phyloP scores from a whole-genome alignment of 2,329 filamentous ascomycete genomes.

The Raffaelea ambrosiae region DNA sequence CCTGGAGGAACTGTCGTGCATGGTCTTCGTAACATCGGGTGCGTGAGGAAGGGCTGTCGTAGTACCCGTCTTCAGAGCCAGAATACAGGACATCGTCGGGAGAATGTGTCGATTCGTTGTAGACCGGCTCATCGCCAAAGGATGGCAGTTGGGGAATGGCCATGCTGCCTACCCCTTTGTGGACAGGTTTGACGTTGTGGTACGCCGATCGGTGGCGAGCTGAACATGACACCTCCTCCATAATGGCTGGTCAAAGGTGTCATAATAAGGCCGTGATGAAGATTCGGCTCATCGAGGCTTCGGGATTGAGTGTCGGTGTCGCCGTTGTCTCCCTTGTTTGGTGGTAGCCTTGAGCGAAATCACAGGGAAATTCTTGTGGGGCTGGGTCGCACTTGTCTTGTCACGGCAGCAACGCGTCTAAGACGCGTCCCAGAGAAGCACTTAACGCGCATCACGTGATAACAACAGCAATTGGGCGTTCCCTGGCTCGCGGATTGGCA shows the following conservation, averaged over 20 bases:
- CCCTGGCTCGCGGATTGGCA: no score
- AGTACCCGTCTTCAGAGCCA: conserved; percentile 50
- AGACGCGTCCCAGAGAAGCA: conserved; percentile 10
- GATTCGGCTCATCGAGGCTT: not conserved
- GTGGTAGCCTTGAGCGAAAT: not conserved
- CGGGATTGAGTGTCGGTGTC: not conserved
- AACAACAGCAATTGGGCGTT: no score
- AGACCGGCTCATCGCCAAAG: conserved; percentile 5
- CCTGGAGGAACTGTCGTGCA: conserved; percentile 49
- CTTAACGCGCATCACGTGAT: conserved; percentile 15
- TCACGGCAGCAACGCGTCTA: conserved; percentile 11
- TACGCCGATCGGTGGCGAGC: not conserved
- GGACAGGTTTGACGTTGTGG: not conserved
- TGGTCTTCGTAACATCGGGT: conserved; percentile 49
- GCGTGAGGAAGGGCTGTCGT: conserved; percentile 35
- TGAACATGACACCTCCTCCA: conserved; percentile 1
- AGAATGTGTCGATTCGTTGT: conserved; percentile 25
- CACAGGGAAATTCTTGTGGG: conserved; percentile 5
- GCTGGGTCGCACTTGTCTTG: conserved; percentile 7
- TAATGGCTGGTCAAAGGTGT: not conserved
- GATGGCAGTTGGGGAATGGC: conserved; percentile 2
- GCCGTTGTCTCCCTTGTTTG: not conserved
- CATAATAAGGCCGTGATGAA: not conserved
- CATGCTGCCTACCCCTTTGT: no score
- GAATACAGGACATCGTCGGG: conserved; percentile 42